These are phyloP conservation scores for Colletotrichum horii DNA, from an alignment of 2,329 filamentous ascomycete genomes.

Conservation along the genomic window DNA sequence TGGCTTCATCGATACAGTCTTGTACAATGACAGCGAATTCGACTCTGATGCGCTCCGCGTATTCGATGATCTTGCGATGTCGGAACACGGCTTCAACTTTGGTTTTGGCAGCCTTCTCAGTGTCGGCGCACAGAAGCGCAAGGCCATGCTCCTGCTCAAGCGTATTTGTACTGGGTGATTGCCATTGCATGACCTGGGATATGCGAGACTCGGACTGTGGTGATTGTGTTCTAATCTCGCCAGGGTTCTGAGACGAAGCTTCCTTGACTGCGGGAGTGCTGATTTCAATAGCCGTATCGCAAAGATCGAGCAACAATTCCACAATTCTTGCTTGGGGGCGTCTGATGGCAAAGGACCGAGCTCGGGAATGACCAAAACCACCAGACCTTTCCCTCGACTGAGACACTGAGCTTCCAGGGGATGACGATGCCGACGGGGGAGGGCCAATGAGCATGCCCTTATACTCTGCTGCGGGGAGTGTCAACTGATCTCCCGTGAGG, in stretches of 20 bases:
- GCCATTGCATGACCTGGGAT: constrained; percentile 94
- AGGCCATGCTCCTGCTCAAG: constrained; percentile 93
- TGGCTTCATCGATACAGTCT: constrained; percentile 91
- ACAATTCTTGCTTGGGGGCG: constrained; percentile 92
- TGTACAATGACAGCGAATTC: constrained; percentile 94
- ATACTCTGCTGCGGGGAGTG: constrained; percentile 74
- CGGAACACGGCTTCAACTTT: constrained; percentile 95
- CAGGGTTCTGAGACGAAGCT: constrained; percentile 65
- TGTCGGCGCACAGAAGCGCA: constrained; percentile 86
- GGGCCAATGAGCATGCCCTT: constrained; percentile 87
- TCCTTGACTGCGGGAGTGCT: constrained; percentile 95
- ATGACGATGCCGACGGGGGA: constrained; percentile 71
- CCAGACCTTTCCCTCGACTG: constrained; percentile 76
- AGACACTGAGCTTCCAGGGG: constrained; percentile 74
- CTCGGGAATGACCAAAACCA: constrained; percentile 78
- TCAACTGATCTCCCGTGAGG: constrained; percentile 57
- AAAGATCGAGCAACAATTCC: constrained; percentile 91
- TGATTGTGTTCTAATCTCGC: constrained; percentile 90
- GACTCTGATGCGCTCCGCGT: constrained; percentile 91
- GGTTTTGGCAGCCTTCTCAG: constrained; percentile 79
- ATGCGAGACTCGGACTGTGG: constrained; percentile 96
- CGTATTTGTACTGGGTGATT: constrained; percentile 89
- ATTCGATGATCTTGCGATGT: constrained; percentile 92
- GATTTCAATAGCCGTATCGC: constrained; percentile 94
- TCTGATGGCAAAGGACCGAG: constrained; percentile 88